phyloP scores from a whole-genome alignment of 495 filamentous ascomycete species.

The Massariosphaeria phaeospora region DNA sequence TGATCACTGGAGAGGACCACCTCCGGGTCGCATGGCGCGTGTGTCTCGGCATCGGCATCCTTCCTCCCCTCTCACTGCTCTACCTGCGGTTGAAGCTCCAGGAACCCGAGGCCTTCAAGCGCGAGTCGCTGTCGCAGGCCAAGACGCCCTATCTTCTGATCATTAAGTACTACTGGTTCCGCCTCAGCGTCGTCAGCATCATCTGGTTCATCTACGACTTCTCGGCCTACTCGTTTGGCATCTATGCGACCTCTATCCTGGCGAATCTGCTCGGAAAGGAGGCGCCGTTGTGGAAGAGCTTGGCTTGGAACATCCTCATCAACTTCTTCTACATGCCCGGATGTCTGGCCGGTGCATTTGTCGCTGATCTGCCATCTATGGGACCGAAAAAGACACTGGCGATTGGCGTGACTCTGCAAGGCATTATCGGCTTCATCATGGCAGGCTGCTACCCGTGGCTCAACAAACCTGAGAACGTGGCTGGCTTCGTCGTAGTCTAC shows the following conservation, averaged over 20 bases:
- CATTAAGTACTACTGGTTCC: slow-evolving; percentile 56
- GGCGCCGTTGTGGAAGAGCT: slow-evolving; percentile 63
- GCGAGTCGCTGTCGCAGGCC: slow-evolving; percentile 48
- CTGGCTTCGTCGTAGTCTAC: slow-evolving; percentile 71
- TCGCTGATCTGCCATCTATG: slow-evolving; percentile 58
- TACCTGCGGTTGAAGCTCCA: slow-evolving; percentile 68
- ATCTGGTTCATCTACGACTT: slow-evolving; percentile 97
- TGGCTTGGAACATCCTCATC: slow-evolving; percentile 81
- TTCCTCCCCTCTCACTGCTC: slow-evolving; percentile 71
- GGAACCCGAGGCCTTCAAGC: slow-evolving; percentile 78
- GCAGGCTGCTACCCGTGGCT: slow-evolving; percentile 65
- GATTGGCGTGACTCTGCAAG: slow-evolving; percentile 62
- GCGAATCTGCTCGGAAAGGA: slow-evolving; percentile 54
- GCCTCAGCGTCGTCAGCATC: slow-evolving; percentile 62
- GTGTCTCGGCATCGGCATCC: slow-evolving; percentile 69
- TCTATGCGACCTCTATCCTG: slow-evolving; percentile 70
- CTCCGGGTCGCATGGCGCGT: slow-evolving; percentile 71
- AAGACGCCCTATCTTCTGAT: slow-evolving; percentile 55
- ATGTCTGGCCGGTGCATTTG: slow-evolving; percentile 65
- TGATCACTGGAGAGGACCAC: slow-evolving; percentile 65
- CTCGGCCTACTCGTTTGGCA: slow-evolving; percentile 70
- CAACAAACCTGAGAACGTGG: slow-evolving; percentile 58
- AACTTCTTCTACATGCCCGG: slow-evolving; percentile 86
- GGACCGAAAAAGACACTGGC: slow-evolving; percentile 70
- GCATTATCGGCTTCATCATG: slow-evolving; percentile 82